Evolutionary conservation across 164 flowering plant species (phyloP).

Genomic region (Magnolia kwangsiensis): DNA sequence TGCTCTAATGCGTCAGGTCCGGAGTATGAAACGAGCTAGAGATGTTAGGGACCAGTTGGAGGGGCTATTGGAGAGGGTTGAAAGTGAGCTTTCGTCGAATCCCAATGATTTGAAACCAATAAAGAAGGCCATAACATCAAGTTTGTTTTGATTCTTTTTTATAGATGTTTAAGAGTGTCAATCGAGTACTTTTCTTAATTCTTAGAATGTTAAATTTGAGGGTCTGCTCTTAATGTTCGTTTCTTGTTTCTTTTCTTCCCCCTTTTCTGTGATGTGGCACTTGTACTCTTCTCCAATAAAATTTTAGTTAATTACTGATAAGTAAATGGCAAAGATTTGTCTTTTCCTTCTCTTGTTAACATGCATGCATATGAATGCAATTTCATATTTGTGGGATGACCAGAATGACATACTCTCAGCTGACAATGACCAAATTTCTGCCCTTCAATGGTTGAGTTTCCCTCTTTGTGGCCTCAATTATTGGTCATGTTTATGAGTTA

Average conservation of each 20-base stretch:
- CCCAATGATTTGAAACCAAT: constrained; percentile 65
- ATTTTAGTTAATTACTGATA: neutral
- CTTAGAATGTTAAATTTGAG: too few species aligned
- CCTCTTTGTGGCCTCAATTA: too few species aligned
- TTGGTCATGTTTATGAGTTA: too few species aligned
- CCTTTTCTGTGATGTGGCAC: neutral
- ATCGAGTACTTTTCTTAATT: too few species aligned
- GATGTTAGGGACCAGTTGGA: constrained; percentile 90
- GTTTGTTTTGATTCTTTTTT: constrained; percentile 26
- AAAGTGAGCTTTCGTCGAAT: constrained; percentile 64
- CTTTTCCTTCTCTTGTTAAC: neutral
- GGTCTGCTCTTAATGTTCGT: too few species aligned
- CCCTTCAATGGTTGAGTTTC: too few species aligned
- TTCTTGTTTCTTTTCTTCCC: too few species aligned
- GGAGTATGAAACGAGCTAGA: constrained; percentile 98
- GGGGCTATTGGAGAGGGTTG: constrained; percentile 91
- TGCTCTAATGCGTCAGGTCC: constrained; percentile 45
- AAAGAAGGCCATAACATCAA: constrained; percentile 82
- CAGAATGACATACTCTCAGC: constrained; percentile 84
- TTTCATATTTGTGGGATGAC: constrained; percentile 16
- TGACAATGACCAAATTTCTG: too few species aligned
- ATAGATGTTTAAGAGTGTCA: too few species aligned
- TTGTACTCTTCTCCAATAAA: too few species aligned
- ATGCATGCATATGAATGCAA: neutral
- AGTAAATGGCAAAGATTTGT: neutral